These are phyloP conservation scores for Roridomyces roridus DNA, from an alignment of 768 basidiomycete species.

Conservation along the genomic window DNA sequence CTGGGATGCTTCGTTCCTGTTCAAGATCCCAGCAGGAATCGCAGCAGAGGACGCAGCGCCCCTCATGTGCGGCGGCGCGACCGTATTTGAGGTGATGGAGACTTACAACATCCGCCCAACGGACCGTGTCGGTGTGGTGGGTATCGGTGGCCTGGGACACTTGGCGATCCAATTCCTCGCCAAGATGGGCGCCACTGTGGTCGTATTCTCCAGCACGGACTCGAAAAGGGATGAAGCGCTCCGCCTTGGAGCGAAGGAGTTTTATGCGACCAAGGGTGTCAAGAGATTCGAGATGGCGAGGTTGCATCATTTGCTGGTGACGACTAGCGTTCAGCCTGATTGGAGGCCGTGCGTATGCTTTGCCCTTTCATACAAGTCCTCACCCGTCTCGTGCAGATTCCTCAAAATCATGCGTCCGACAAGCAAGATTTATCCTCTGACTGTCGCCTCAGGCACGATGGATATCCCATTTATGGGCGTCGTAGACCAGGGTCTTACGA, in stretches of 20 bases:
- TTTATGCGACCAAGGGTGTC: conserved; percentile 35
- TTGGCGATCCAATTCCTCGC: conserved; percentile 43
- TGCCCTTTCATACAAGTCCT: background rate
- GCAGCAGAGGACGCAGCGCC: conserved; percentile 28
- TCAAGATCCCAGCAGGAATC: conserved; percentile 37
- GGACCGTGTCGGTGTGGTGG: conserved; percentile 40
- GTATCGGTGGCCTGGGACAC: conserved; percentile 43
- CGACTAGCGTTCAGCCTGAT: conserved; percentile 24
- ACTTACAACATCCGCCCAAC: too few relatives aligned
- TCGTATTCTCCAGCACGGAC: conserved; percentile 40
- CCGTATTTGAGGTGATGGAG: too few relatives aligned
- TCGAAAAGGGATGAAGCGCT: conserved; percentile 37
- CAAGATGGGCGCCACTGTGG: conserved; percentile 46
- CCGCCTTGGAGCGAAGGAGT: conserved; percentile 40
- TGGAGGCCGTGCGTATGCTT: conserved; percentile 1
- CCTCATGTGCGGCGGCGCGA: too few relatives aligned
- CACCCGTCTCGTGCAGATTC: background rate
- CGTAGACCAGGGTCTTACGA: conserved; percentile 6
- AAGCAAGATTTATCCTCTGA: conserved; percentile 7
- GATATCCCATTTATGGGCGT: conserved; percentile 7
- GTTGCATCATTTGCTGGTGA: conserved; percentile 22
- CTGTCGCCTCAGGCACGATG: background rate
- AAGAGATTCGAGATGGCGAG: conserved; percentile 31
- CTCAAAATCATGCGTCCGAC: conserved; percentile 3
- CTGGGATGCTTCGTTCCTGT: conserved; percentile 38